phyloP scores from a whole-genome alignment of 148 eudicot genomes.

The Silene uniflora region DNA sequence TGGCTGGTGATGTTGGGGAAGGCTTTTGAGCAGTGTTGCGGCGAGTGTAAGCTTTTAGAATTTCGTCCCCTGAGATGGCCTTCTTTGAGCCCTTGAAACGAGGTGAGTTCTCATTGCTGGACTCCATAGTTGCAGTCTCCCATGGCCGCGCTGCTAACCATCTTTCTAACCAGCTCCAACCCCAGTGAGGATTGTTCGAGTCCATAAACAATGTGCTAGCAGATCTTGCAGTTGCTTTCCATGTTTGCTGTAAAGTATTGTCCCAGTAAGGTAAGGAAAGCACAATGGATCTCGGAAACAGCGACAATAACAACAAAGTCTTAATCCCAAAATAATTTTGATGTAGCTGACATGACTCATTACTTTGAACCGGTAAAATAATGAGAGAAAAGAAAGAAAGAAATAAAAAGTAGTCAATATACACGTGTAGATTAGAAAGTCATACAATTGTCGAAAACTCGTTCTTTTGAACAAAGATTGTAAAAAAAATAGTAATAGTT shows the following conservation, averaged over 20 bases:
- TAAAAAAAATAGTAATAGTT: too few species aligned
- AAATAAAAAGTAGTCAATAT: background rate
- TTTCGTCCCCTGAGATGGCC: constrained; percentile 13
- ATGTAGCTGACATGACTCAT: background rate
- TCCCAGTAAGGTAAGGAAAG: constrained; percentile 6
- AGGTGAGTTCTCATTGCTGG: constrained; percentile 42
- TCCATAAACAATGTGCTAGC: constrained; percentile 63
- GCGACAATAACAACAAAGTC: background rate
- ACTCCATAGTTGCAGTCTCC: constrained; percentile 43
- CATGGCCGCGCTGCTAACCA: constrained; percentile 84
- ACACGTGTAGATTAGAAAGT: background rate
- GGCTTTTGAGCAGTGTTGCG: constrained; percentile 25
- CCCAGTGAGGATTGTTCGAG: constrained; percentile 84
- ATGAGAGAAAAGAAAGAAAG: too few species aligned
- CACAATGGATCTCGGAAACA: background rate
- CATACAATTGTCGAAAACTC: background rate
- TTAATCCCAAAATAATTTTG: background rate
- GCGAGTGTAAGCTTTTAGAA: constrained; percentile 17
- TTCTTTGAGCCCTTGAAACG: constrained; percentile 25
- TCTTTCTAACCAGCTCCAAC: constrained; percentile 97
- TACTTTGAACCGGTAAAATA: background rate
- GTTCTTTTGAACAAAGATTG: too few species aligned
- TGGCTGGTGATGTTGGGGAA: constrained; percentile 39
- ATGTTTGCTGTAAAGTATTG: constrained; percentile 61
- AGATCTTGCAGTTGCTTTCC: constrained; percentile 72